Evolutionary conservation across 2,329 filamentous ascomycete genomes (phyloP).

Genomic region (Madurella mycetomatis): DNA sequence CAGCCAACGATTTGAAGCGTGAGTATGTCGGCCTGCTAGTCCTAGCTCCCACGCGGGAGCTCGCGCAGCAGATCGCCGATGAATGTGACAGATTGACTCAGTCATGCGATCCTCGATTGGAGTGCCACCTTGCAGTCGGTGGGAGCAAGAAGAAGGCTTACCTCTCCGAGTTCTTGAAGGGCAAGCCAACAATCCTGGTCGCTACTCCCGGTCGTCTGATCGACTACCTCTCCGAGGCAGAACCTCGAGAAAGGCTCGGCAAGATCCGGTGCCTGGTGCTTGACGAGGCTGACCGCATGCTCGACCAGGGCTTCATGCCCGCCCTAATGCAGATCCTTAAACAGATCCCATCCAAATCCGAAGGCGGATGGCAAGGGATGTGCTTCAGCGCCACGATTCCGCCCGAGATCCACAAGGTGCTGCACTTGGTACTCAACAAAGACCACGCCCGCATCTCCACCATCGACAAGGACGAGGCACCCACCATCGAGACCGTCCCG

Average conservation of each 20-base stretch:
- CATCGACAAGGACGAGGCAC: constrained; percentile 67
- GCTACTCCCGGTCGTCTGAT: constrained; percentile 75
- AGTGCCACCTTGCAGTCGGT: constrained; percentile 75
- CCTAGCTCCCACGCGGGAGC: constrained; percentile 66
- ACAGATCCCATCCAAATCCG: constrained; percentile 59
- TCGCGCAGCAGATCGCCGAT: constrained; percentile 64
- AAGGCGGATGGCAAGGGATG: constrained; percentile 64
- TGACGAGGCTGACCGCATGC: constrained; percentile 75
- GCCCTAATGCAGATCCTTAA: constrained; percentile 72
- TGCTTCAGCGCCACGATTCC: constrained; percentile 84
- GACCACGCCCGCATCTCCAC: constrained; percentile 80
- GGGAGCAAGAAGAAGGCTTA: constrained; percentile 71
- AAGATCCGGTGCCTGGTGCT: constrained; percentile 73
- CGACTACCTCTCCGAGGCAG: constrained; percentile 70
- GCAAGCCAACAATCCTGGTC: constrained; percentile 70
- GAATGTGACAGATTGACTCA: constrained; percentile 61
- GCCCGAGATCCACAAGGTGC: constrained; percentile 71
- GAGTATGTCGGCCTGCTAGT: constrained; percentile 55
- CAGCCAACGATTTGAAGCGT: constrained; percentile 30
- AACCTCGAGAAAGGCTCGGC: constrained; percentile 61
- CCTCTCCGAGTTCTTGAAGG: constrained; percentile 64
- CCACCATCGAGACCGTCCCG: constrained; percentile 71
- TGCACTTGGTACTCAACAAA: constrained; percentile 61
- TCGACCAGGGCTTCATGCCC: constrained; percentile 81
- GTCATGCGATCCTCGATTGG: constrained; percentile 61